Base-by-base conservation (phyloP, 345 rosid genomes). In the Garcia nutans region DNA sequence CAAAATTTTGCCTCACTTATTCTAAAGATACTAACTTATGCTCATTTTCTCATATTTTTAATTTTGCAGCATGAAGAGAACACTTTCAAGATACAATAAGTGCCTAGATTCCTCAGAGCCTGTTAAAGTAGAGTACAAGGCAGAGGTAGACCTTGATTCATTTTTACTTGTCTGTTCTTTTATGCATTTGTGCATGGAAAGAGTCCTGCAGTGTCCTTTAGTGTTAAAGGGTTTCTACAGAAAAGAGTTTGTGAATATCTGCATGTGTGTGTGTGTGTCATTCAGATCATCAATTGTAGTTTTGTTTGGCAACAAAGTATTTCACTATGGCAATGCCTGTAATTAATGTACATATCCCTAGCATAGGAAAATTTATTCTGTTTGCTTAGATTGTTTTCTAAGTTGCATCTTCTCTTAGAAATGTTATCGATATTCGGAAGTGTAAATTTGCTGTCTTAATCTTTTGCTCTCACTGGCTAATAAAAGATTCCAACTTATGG, bases 41-140 rank as follows among this genome's bases (percentile, higher is more conserved):
- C 50, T 71, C 2, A 66, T 76, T 42, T 44, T 71, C 65, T 60
- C 19, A 70, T 49, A 16, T 73, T 47, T 45, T 19, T 47, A 67
- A 58, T 75, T 50, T 73, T 23, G 82, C 84, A 91, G 97, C 17
- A 93, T 93, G 98, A 91, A 87, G 85, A 84, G 79, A 84, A 93
- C 91, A 28, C 88, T 93, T 76, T 70, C 84, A 28, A 91, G 95
- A 87, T 91, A 93, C 74, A 78, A 77, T 52, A 93, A 89, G 70
- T 82, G 86, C 80, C 78, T 79, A 68, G 84, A 84, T 70, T 74
- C 87, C 49, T 64, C 91, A 63, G 97, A 83, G 82, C 71, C 83
- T 63, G 65, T 88, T 55, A 70, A 76, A 41, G 67, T 78, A 55
- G 90, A 83, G 71, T 81, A 71, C 82, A 87, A 85, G 79, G 26